Base-by-base conservation (phyloP, 257 asterid genomes). In the Salvia splendens region DNA sequence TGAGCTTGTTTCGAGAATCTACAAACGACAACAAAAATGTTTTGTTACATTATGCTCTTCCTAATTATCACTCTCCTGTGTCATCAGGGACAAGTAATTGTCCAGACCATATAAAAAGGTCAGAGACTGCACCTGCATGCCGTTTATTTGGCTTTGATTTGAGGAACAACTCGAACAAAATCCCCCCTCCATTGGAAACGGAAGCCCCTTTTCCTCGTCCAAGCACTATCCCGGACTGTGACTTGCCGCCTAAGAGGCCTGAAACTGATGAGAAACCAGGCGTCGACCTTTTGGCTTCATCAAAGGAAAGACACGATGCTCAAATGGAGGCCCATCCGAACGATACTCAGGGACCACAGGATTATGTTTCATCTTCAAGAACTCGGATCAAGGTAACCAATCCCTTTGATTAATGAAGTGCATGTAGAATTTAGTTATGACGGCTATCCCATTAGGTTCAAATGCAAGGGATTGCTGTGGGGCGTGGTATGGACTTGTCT, bases 381-480 rank as follows among this genome's bases (percentile, higher is more conserved):
- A 85, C 96, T 42, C 88, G 96, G 52, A 85, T 88, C 24, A 89
- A 89, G 95, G 96, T 87, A 54, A 55, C 52, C 20, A 24, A 24
- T 45, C 43, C 46, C n/a, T 8, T 47, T 12, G 15, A 12, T 12
- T 45, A 12, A 55, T 6, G 51, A 20, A 12, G 8, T 15, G 8
- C 38, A 36, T 67, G 46, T 12, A 6, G 9, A 40, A 9, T 43
- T 36, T 32, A 20, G 28, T 32, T 68, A 7, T 63, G 51, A 52
- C 32, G 9, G 58, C 16, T 50, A 8, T 63, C 32, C 40, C 8
- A 9, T 61, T 75, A 90, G 97, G 97, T 90, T 59, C 95, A 86
- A 82, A 90, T 86, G 95, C 88, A 87, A 74, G 97, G 95, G 72
- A 72, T 80, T 41, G 80, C 95, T 20, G 87, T 90, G 45, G 97